Percentiles rank a stretch among this genome's conserved stretches.
Evolutionary conservation across 805 yeast genomes (phyloP).

Genomic region (Ogataea saltuana): DNA sequence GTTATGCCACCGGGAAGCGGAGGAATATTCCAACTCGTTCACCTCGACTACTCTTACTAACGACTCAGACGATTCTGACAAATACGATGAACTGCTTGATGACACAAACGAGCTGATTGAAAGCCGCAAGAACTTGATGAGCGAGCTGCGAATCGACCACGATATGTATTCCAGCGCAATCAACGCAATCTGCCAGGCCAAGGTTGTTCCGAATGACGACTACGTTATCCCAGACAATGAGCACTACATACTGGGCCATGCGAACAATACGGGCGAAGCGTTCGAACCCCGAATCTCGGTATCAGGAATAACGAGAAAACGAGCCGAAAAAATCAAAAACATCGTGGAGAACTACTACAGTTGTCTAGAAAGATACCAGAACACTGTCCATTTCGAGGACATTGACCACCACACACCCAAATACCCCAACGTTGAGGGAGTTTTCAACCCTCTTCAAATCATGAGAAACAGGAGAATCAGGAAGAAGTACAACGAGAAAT

Average conservation of each 20-base stretch:
- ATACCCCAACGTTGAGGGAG: slow-evolving; percentile 60
- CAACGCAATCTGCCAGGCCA: slow-evolving; percentile 6
- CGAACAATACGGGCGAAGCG: neutral
- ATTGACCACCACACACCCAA: slow-evolving; percentile 12
- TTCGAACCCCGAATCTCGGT: slow-evolving; percentile 13
- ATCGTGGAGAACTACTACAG: slow-evolving; percentile 52
- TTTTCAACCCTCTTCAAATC: slow-evolving; percentile 81
- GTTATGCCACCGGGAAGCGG: neutral
- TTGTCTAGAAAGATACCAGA: slow-evolving; percentile 45
- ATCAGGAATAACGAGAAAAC: slow-evolving; percentile 40
- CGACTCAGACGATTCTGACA: slow-evolving; percentile 6
- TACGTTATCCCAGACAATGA: neutral
- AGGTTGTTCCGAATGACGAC: neutral
- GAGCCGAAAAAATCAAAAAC: slow-evolving; percentile 52
- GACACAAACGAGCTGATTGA: slow-evolving; percentile 45
- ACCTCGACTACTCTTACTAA: slow-evolving; percentile 12
- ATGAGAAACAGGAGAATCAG: slow-evolving; percentile 68
- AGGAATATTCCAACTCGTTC: slow-evolving; percentile 9
- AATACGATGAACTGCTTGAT: slow-evolving; percentile 20
- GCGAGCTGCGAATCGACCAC: slow-evolving; percentile 44
- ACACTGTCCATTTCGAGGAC: slow-evolving; percentile 29
- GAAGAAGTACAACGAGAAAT: slow-evolving; percentile 49
- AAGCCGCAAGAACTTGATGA: slow-evolving; percentile 42
- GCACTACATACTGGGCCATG: neutral
- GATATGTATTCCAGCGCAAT: slow-evolving; percentile 18